phyloP scores from a whole-genome alignment of 2,329 filamentous ascomycete species.

The Trichoderma arundinaceum region DNA sequence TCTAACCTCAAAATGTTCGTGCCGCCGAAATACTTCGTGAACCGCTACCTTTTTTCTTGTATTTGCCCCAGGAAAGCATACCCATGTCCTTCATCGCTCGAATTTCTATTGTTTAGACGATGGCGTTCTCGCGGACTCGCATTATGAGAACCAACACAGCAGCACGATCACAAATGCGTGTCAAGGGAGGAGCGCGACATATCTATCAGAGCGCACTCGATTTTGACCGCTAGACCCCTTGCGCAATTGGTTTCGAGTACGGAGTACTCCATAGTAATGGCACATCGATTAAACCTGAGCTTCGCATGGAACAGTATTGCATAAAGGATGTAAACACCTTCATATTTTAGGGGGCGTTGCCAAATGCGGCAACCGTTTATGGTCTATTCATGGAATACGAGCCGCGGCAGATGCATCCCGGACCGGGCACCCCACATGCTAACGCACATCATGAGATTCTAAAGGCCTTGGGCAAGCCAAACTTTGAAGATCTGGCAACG shows the following conservation, averaged over 20 bases:
- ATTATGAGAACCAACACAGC: too few species aligned
- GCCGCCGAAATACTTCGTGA: neutral
- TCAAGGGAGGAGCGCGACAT: too few species aligned
- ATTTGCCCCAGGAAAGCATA: neutral
- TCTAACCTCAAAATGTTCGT: neutral
- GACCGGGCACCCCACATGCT: conserved; percentile 1
- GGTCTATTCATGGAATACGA: conserved; percentile 26
- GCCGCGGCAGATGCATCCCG: conserved; percentile 13
- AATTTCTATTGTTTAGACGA: neutral
- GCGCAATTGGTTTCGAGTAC: too few species aligned
- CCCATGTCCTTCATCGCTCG: neutral
- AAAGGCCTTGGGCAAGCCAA: neutral
- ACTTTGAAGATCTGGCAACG: conserved; percentile 3
- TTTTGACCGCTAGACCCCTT: conserved; percentile 8
- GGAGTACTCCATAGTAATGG: too few species aligned
- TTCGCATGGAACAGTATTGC: neutral
- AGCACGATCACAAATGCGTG: too few species aligned
- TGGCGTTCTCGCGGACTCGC: neutral
- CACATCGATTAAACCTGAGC: neutral
- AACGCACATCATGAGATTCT: neutral
- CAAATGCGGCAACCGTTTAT: conserved; percentile 5
- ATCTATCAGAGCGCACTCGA: too few species aligned
- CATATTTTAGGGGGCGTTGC: neutral
- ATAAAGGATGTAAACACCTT: conserved; percentile 1
- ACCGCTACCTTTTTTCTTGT: neutral